Base-by-base conservation (phyloP, 2,329 filamentous ascomycete species). In the Botrytis paeoniae region DNA sequence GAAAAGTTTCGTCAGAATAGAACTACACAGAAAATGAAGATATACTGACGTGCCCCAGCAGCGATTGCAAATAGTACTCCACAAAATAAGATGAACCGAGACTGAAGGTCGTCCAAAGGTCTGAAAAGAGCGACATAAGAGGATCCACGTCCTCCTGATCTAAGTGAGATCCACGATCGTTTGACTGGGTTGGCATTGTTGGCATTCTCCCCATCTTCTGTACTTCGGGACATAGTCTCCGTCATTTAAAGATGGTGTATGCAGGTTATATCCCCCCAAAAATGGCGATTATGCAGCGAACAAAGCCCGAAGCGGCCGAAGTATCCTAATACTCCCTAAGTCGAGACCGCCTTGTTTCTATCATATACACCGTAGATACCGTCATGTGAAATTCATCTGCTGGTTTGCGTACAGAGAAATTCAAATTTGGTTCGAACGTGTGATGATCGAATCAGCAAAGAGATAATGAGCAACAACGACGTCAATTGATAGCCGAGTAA, bases 121-220 rank as follows among this genome's bases (percentile, higher is more conserved):
- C 82, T 80, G 77, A 85, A 87, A 0, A 87, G 81, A 32, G 83
- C 81, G 70, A 86, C 81, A 76, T 86, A 87, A 14, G 85, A 85
- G n/a, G 82, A 54, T 37, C 45, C 48, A 20, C 45, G 29, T 74
- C 63, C n/a, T 62, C 22, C 25, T 41, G 25, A 37, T n/a, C 25
- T 29, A 2, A 41, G 59, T 62, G 37, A 62, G 37, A 10, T n/a
- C 12, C 37, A 41, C 35, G 25, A 62, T 29, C 37, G 25, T n/a
- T n/a, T 62, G 25, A 39, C 60, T 37, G 25, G 25, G 22, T 62
- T 62, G 60, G 14, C 20, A 25, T 22, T 37, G 51, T 29, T 57
- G 51, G 51, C 1, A 29, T 29, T 57, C 9, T 1, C 14, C 3
- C 8, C 60, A 9, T 18, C 12, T 6, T 20, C 37, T 41, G n/a